phyloP scores from a whole-genome alignment of 2,329 filamentous ascomycete genomes.

The Phialophora expanda region DNA sequence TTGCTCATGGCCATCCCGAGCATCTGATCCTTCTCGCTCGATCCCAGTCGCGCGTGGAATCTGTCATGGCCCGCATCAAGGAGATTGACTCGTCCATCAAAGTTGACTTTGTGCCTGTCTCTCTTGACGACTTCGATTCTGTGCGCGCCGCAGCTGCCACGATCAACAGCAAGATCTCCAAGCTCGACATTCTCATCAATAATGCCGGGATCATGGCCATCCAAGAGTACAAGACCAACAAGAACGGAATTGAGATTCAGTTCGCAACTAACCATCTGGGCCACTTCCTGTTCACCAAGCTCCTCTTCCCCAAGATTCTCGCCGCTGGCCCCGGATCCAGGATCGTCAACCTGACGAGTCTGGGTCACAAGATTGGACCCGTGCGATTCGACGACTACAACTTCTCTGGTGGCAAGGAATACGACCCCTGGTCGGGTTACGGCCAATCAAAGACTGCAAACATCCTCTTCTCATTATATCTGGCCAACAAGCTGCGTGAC shows the following conservation, averaged over 20 bases:
- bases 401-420: conserved; percentile 38
- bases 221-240: conserved; percentile 37
- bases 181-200: conserved; percentile 45
- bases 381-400: conserved; percentile 43
- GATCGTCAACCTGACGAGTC: conserved; percentile 54
- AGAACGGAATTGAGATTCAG: conserved; percentile 44
- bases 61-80: conserved; percentile 39
- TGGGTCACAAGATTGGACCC: conserved; percentile 51
- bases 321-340: conserved; percentile 34
- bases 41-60: conserved; percentile 40
- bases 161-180: conserved; percentile 35
- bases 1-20: conserved; percentile 41
- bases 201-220: conserved; percentile 45
- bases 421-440: conserved; percentile 51
- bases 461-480: conserved; percentile 47
- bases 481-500: conserved; percentile 42
- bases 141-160: conserved; percentile 40
- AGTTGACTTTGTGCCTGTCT: conserved; percentile 34
- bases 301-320: conserved; percentile 41
- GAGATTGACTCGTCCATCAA: conserved; percentile 30
- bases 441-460: conserved; percentile 57
- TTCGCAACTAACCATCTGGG: conserved; percentile 47
- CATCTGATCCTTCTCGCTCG: conserved; percentile 43
- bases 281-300: conserved; percentile 45
- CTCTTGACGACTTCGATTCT: conserved; percentile 34